Evolutionary conservation across 169 alveolate species (phyloP).

Genomic region (Perkinsus chesapeaki): DNA sequence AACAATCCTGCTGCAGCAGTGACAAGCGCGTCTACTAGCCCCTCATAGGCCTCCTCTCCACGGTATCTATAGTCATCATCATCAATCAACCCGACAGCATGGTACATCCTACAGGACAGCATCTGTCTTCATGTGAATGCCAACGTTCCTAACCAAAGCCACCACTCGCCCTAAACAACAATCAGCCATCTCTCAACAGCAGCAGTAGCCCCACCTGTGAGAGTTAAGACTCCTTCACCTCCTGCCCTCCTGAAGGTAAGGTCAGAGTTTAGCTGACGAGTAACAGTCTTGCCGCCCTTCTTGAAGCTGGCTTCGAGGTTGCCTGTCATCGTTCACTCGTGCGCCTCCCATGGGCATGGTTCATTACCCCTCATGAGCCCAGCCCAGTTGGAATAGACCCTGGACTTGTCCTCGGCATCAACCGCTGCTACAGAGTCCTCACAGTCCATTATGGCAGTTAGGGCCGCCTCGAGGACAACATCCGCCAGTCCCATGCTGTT

Average conservation of each 20-base stretch:
- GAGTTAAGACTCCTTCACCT: background rate
- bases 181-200: background rate
- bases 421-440: background rate
- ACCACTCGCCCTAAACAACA: background rate
- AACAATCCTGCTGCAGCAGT: background rate
- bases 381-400: background rate
- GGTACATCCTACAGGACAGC: background rate
- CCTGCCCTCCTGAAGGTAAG: background rate
- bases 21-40: background rate
- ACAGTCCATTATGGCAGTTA: background rate
- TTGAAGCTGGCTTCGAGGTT: background rate
- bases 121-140: background rate
- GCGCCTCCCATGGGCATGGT: background rate
- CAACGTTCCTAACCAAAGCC: background rate
- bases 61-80: background rate
- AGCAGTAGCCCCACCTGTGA: background rate
- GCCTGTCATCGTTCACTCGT: background rate
- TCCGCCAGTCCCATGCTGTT: background rate
- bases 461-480: background rate
- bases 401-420: background rate
- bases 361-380: background rate
- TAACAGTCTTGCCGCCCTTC: background rate
- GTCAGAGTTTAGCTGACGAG: background rate
- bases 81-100: background rate
- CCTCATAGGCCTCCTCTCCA: background rate